These are phyloP conservation scores for Polytrichum commune DNA, from an alignment of 225 moss, liverwort and hornwort genomes.

Conservation along the genomic window DNA sequence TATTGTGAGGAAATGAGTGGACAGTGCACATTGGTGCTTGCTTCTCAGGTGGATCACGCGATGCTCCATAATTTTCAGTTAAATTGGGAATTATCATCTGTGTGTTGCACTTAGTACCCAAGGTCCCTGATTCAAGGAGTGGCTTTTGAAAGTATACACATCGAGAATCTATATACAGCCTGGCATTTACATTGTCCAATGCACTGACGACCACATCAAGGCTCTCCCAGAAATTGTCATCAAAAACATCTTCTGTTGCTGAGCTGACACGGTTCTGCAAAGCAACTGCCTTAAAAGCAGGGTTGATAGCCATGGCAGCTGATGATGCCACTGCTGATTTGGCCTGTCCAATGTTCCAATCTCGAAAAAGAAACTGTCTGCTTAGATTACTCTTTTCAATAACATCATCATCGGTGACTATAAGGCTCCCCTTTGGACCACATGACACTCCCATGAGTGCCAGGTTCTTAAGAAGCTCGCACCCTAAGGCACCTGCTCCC, in stretches of 20 bases:
- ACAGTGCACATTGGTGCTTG: conserved; percentile 99
- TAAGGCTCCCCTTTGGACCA: conserved; percentile 66
- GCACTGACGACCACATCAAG: conserved; percentile 79
- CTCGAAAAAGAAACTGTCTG: conserved; percentile 91
- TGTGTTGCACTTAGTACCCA: conserved; percentile 98
- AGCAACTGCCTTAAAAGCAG: conserved; percentile 70
- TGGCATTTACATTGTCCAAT: conserved; percentile 90
- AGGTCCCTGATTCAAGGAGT: conserved; percentile 86
- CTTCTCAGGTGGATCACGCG: conserved; percentile 89
- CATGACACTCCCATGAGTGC: conserved; percentile 91
- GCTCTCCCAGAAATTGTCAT: conserved; percentile 89
- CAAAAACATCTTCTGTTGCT: conserved; percentile 84
- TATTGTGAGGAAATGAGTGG: conserved; percentile 96
- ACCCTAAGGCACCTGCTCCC: conserved; percentile 87
- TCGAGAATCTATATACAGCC: conserved; percentile 92
- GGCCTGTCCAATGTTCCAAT: conserved; percentile 98
- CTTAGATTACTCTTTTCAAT: conserved; percentile 98
- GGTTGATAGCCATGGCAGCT: conserved; percentile 74
- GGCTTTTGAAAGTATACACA: conserved; percentile 98
- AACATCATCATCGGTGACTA: conserved; percentile 88
- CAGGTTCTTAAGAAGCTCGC: conserved; percentile 92
- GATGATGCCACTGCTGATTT: conserved; percentile 90
- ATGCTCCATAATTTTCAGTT: conserved; percentile 97
- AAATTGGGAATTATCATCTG: conserved; percentile 95
- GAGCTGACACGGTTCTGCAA: conserved; percentile 89